A percentile compares a stretch with the other conserved stretches of the same genome.
Evolutionary conservation across 495 filamentous ascomycete species (phyloP).

Genomic region (Penicillium paxilli): DNA sequence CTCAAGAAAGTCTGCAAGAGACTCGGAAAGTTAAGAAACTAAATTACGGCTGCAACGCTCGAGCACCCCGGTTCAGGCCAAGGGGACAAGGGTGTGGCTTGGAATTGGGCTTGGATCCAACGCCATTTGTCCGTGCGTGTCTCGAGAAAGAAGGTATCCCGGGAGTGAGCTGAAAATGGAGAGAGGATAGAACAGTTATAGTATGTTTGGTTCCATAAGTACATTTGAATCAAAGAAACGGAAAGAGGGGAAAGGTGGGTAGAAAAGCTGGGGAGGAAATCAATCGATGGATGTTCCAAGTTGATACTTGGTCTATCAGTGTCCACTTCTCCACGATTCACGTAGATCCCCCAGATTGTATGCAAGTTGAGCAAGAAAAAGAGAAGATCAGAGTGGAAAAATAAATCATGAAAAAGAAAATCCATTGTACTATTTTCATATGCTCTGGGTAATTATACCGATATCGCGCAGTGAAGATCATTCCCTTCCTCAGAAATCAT

Average conservation of each 20-base stretch:
- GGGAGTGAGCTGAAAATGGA: not conserved
- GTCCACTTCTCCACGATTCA: constrained; percentile 1
- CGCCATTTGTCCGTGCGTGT: not conserved
- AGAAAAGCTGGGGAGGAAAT: not conserved
- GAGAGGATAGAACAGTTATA: not conserved
- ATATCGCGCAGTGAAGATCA: not conserved
- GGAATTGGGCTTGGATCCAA: not conserved
- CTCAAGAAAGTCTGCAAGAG: not conserved
- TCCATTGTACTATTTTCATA: not conserved
- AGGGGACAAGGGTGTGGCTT: not conserved
- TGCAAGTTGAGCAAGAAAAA: not conserved
- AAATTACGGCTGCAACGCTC: constrained; percentile 4
- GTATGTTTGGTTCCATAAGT: no score
- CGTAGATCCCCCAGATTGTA: not conserved
- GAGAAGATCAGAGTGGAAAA: not conserved
- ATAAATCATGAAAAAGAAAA: not conserved
- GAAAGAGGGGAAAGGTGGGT: not conserved
- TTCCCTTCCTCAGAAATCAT: constrained; percentile 3
- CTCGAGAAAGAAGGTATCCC: constrained; percentile 1
- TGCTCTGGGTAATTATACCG: not conserved
- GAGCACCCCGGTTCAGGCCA: not conserved
- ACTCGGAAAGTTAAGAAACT: not conserved
- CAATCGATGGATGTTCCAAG: not conserved
- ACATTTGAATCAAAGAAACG: not conserved
- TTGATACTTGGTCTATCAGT: not conserved